phyloP scores from a whole-genome alignment of 257 asterid genomes.

The Gentiana straminea region DNA sequence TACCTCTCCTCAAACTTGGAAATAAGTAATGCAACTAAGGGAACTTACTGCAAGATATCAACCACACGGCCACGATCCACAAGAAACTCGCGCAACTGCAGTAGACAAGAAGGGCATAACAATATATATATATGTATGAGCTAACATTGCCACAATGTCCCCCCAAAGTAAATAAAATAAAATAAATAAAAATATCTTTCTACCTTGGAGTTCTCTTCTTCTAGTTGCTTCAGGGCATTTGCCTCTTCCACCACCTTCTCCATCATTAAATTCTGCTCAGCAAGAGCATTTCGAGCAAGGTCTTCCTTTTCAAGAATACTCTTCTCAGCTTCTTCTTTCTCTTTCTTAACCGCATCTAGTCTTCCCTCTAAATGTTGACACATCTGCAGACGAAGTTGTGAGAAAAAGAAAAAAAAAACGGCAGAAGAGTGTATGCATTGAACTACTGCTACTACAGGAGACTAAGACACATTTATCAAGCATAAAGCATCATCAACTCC shows the following conservation, averaged over 20 bases:
- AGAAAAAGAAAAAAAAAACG: background rate
- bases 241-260: constrained; percentile 61
- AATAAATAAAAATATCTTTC: constrained; percentile 2
- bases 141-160: too few relatives aligned
- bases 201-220: constrained; percentile 64
- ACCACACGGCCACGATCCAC: constrained; percentile 55
- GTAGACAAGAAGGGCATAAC: too few relatives aligned
- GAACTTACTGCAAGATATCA: constrained; percentile 41
- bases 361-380: constrained; percentile 40
- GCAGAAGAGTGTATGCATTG: background rate
- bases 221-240: constrained; percentile 45
- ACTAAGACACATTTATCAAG: too few relatives aligned
- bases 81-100: constrained; percentile 60
- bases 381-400: constrained; percentile 33
- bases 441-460: too few relatives aligned
- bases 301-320: constrained; percentile 41
- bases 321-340: constrained; percentile 32
- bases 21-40: too few relatives aligned
- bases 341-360: constrained; percentile 40
- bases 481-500: too few relatives aligned
- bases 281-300: constrained; percentile 33
- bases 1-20: background rate
- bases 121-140: background rate
- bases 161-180: too few relatives aligned
- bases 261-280: constrained; percentile 49